These are phyloP conservation scores for Polychaeton citri DNA, from an alignment of 2,329 filamentous ascomycete species.

Conservation along the genomic window DNA sequence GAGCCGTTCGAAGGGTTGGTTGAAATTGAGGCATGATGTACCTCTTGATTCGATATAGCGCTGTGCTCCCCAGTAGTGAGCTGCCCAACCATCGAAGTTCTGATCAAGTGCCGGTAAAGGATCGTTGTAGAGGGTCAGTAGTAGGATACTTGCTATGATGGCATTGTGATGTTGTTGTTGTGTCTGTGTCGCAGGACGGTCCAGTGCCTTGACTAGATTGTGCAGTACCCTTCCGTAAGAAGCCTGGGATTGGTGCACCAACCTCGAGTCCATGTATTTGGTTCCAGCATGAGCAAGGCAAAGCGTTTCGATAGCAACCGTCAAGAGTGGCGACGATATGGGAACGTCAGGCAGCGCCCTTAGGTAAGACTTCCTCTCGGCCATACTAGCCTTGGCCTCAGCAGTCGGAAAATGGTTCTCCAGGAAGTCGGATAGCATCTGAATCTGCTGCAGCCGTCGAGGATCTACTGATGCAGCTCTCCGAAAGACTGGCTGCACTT, in stretches of 20 bases:
- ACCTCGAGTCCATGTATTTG: slow-evolving; percentile 2
- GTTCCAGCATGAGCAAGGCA: slow-evolving; percentile 5
- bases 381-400: slow-evolving; percentile 3
- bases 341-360: slow-evolving; percentile 4
- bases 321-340: slow-evolving; percentile 6
- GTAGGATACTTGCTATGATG: slow-evolving; percentile 5
- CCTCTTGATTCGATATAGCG: slow-evolving; percentile 4
- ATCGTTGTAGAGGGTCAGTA: slow-evolving; percentile 5
- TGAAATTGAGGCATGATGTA: slow-evolving; percentile 3
- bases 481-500: background rate
- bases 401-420: slow-evolving; percentile 3
- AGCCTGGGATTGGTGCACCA: slow-evolving; percentile 5
- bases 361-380: slow-evolving; percentile 5
- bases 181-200: background rate
- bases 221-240: slow-evolving; percentile 4
- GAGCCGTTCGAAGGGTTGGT: slow-evolving; percentile 5
- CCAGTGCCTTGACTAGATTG: background rate
- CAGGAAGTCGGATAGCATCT: slow-evolving; percentile 4
- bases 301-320: slow-evolving; percentile 5
- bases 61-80: slow-evolving; percentile 5
- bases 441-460: background rate
- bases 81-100: slow-evolving; percentile 1
- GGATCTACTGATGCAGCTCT: background rate
- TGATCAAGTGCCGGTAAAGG: slow-evolving; percentile 3
- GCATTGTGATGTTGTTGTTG: background rate